phyloP scores from a whole-genome alignment of 352 stramenopile species.

The Phytophthora tubulina region DNA sequence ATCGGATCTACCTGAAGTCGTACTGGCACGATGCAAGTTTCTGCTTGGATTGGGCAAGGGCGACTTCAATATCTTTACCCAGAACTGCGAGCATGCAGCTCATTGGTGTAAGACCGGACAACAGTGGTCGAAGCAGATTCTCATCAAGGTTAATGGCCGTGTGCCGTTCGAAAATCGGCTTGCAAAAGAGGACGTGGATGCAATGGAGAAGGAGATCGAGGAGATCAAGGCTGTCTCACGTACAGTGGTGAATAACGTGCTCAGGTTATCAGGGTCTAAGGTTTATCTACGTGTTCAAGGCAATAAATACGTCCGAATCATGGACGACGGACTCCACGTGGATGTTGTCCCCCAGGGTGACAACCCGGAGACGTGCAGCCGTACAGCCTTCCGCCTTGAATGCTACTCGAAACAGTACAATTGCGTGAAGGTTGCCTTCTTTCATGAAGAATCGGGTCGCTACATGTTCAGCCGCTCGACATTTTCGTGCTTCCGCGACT shows the following conservation, averaged over 20 bases:
- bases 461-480: conserved; percentile 85
- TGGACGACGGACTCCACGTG: conserved; percentile 57
- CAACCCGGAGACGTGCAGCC: conserved; percentile 44
- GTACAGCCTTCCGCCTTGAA: conserved; percentile 65
- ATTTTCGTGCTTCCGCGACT: conserved; percentile 76
- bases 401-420: conserved; percentile 84
- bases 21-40: conserved; percentile 80
- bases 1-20: conserved; percentile 77
- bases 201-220: conserved; percentile 67
- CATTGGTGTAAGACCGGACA: conserved; percentile 85
- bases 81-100: conserved; percentile 85
- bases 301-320: conserved; percentile 59
- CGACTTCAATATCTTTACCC: conserved; percentile 84
- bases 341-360: conserved; percentile 52
- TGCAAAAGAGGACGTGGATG: conserved; percentile 70
- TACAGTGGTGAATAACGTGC: conserved; percentile 69
- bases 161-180: conserved; percentile 76
- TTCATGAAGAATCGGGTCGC: conserved; percentile 58
- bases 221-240: conserved; percentile 68
- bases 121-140: conserved; percentile 80
- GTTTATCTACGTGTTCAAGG: conserved; percentile 76
- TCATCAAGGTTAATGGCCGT: conserved; percentile 56
- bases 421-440: conserved; percentile 83
- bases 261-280: conserved; percentile 57
- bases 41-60: conserved; percentile 70